Evolutionary conservation across 1,284 basidiomycete genomes (phyloP).

Genomic region (Marasmius oreades): DNA sequence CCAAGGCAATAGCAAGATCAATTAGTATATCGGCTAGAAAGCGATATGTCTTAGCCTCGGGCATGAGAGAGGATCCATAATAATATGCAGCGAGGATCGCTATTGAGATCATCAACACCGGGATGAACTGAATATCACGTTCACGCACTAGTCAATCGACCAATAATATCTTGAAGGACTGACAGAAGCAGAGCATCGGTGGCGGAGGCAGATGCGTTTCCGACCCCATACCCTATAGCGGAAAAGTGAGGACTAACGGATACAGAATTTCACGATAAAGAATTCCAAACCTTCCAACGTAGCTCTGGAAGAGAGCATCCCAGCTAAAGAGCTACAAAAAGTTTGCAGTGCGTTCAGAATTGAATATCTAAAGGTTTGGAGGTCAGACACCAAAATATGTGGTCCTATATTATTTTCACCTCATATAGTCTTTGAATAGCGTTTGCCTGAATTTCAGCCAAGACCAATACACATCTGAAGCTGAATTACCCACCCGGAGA

Average conservation of each 20-base stretch:
- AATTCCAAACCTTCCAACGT: conserved; percentile 52
- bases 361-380: conserved; percentile 44
- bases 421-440: conserved; percentile 26
- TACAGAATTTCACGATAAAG: not conserved
- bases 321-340: conserved; percentile 63
- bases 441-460: conserved; percentile 1
- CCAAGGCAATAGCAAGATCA: conserved; percentile 54
- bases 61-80: conserved; percentile 59
- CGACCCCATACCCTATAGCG: conserved; percentile 59
- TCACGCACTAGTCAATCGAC: conserved; percentile 58
- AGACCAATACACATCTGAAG: not conserved
- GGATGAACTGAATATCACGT: not conserved
- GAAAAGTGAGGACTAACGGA: not conserved
- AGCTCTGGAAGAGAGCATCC: conserved; percentile 62
- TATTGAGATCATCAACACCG: conserved; percentile 20
- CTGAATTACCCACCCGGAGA: conserved; percentile 44
- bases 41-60: conserved; percentile 70
- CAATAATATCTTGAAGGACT: conserved; percentile 59
- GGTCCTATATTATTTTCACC: conserved; percentile 12
- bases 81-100: conserved; percentile 61
- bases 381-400: not conserved
- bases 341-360: conserved; percentile 64
- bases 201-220: conserved; percentile 59
- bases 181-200: conserved; percentile 62
- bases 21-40: conserved; percentile 67